phyloP scores from a whole-genome alignment of 1,284 basidiomycete genomes.

The Sporisorium reilianum region DNA sequence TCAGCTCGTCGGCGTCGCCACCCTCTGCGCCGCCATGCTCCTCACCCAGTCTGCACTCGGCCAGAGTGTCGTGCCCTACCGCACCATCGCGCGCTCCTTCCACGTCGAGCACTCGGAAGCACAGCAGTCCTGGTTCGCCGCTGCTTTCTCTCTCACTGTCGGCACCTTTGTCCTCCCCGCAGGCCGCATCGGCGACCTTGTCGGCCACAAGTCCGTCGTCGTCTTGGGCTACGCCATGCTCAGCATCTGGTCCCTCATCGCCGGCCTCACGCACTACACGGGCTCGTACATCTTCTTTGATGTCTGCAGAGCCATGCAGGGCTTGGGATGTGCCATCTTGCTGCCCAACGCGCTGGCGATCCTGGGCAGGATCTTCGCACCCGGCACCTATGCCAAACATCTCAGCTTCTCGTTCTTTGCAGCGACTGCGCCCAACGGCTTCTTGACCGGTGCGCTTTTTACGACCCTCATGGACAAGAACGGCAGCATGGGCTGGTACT shows the following conservation, averaged over 20 bases:
- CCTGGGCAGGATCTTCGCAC: constrained; percentile 47
- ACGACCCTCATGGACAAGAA: constrained; percentile 36
- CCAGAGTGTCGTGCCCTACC: constrained; percentile 36
- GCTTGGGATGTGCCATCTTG: constrained; percentile 52
- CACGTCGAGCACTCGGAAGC: constrained; percentile 22
- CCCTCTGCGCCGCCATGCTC: constrained; percentile 43
- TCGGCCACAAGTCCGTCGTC: constrained; percentile 50
- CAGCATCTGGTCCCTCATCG: constrained; percentile 38
- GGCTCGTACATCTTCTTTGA: constrained; percentile 56
- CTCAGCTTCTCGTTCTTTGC: constrained; percentile 53
- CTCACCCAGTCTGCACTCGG: constrained; percentile 50
- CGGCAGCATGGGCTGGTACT: constrained; percentile 38
- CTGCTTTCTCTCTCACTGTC: constrained; percentile 54
- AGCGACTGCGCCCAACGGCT: constrained; percentile 57
- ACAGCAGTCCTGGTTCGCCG: constrained; percentile 55
- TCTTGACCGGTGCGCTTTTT: constrained; percentile 54
- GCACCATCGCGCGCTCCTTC: constrained; percentile 36
- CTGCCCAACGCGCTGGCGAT: constrained; percentile 58
- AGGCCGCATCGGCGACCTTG: constrained; percentile 54
- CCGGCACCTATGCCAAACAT: constrained; percentile 41
- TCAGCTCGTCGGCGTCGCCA: constrained; percentile 31
- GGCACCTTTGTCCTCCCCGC: constrained; percentile 61
- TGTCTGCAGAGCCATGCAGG: constrained; percentile 56
- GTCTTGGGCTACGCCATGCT: constrained; percentile 49
- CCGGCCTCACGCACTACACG: constrained; percentile 50